phyloP scores from a whole-genome alignment of 441 rosid species.

The Adansonia rubrostipa region DNA sequence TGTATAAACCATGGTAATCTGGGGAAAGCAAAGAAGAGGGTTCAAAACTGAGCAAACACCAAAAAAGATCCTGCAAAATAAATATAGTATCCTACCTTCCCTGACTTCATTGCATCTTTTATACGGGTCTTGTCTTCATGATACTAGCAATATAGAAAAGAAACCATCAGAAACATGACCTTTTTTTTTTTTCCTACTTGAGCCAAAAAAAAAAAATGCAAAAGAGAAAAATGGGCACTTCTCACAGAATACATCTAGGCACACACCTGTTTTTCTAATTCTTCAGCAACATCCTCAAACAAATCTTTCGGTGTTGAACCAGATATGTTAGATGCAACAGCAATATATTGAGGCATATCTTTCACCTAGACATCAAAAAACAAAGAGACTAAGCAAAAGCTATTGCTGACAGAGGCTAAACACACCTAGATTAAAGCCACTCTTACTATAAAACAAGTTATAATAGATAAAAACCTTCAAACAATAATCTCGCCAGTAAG shows the following conservation, averaged over 20 bases:
- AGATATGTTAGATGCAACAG: constrained; percentile 83
- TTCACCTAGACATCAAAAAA: constrained; percentile 57
- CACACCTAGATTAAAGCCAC: constrained; percentile 14
- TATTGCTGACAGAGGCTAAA: background rate
- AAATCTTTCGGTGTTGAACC: constrained; percentile 96
- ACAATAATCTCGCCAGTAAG: constrained; percentile 90
- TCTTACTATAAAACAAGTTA: constrained; percentile 9
- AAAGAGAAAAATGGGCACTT: background rate
- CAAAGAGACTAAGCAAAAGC: constrained; percentile 27
- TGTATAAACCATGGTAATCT: constrained; percentile 63
- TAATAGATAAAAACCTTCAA: constrained; percentile 55
- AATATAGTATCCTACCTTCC: constrained; percentile 56
- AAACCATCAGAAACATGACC: constrained; percentile 23
- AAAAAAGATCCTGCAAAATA: constrained; percentile 9
- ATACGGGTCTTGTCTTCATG: constrained; percentile 76
- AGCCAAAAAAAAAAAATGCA: constrained; percentile 9
- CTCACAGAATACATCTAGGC: constrained; percentile 10
- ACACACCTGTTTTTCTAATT: constrained; percentile 80
- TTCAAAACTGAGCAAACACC: constrained; percentile 24
- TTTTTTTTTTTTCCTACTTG: constrained; percentile 19
- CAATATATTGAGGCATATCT: constrained; percentile 82
- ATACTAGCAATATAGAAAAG: constrained; percentile 51
- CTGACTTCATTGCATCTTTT: constrained; percentile 80
- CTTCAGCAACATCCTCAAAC: constrained; percentile 89
- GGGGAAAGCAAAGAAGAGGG: constrained; percentile 30